Conservation (phyloP, 495 filamentous ascomycete genomes). For the Neurospora africana region DNA sequence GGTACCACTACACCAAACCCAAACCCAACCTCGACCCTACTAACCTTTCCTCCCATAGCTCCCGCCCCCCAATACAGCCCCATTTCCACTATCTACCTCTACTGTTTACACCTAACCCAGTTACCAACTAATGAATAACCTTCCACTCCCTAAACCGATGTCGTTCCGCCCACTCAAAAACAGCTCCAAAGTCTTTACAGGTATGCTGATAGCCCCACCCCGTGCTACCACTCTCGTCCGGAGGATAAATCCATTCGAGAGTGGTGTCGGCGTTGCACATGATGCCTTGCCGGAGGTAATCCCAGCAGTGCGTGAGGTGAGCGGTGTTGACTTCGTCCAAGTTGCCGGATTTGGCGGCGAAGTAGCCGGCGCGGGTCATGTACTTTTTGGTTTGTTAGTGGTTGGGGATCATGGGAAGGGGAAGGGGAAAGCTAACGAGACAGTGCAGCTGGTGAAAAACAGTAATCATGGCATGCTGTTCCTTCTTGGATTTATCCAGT, state of each 20-base stretch:
- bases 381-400: not conserved
- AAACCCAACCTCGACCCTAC: not conserved
- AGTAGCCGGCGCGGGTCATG: constrained; percentile 2
- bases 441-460: constrained; percentile 1
- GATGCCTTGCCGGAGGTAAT: constrained; percentile 11
- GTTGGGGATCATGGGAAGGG: not conserved
- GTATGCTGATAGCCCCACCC: constrained; percentile 3
- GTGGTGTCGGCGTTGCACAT: constrained; percentile 10
- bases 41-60: too few species aligned
- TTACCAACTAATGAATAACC: not conserved
- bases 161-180: not conserved
- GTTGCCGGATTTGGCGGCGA: constrained; percentile 1
- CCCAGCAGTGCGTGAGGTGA: constrained; percentile 14
- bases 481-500: not conserved
- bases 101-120: too few species aligned
- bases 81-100: not conserved
- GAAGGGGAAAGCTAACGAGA: not conserved
- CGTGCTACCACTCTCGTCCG: not conserved
- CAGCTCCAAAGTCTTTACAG: not conserved
- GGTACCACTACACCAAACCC: not conserved
- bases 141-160: not conserved
- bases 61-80: too few species aligned
- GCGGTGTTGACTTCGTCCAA: not conserved
- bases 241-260: constrained; percentile 1
- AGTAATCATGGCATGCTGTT: not conserved